Evolutionary conservation across 257 asterid genomes (phyloP).

Genomic region (Knoxia roxburghii): DNA sequence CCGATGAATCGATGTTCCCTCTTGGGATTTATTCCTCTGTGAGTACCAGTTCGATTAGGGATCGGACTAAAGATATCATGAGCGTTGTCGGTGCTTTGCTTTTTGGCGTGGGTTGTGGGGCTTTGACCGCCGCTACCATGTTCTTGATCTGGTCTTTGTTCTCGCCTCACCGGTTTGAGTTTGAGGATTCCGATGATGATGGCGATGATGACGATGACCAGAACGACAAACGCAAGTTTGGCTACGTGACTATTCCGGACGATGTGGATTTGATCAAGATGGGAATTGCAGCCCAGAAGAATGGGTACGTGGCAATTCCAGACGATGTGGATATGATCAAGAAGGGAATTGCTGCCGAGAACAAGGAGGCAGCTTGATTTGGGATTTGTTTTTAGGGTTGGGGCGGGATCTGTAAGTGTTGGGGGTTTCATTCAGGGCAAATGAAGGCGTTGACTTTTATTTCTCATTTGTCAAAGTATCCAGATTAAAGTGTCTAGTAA

Average conservation of each 20-base stretch:
- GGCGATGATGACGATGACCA: conserved; percentile 34
- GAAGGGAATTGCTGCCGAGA: conserved; percentile 32
- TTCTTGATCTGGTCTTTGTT: conserved; percentile 61
- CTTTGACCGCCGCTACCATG: conserved; percentile 63
- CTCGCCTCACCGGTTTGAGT: conserved; percentile 45
- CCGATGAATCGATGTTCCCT: conserved; percentile 29
- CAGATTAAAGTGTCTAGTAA: conserved; percentile 10
- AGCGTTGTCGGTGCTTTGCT: conserved; percentile 70
- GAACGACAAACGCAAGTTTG: conserved; percentile 35
- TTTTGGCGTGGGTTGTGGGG: conserved; percentile 81
- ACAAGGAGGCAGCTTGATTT: conserved; percentile 44
- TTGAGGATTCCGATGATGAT: conserved; percentile 46
- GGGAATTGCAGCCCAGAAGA: conserved; percentile 26
- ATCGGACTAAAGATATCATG: conserved; percentile 68
- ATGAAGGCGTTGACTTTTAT: not conserved
- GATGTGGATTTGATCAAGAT: conserved; percentile 44
- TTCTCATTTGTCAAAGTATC: conserved; percentile 8
- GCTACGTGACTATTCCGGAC: conserved; percentile 43
- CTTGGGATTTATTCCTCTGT: conserved; percentile 49
- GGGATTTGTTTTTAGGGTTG: not conserved
- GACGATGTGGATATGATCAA: conserved; percentile 39
- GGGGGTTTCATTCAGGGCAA: conserved; percentile 1
- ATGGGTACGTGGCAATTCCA: conserved; percentile 39
- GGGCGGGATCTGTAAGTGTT: not conserved
- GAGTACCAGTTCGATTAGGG: conserved; percentile 50